These are phyloP conservation scores for Aegle marmelos DNA, from an alignment of 345 rosid genomes.

Conservation along the genomic window DNA sequence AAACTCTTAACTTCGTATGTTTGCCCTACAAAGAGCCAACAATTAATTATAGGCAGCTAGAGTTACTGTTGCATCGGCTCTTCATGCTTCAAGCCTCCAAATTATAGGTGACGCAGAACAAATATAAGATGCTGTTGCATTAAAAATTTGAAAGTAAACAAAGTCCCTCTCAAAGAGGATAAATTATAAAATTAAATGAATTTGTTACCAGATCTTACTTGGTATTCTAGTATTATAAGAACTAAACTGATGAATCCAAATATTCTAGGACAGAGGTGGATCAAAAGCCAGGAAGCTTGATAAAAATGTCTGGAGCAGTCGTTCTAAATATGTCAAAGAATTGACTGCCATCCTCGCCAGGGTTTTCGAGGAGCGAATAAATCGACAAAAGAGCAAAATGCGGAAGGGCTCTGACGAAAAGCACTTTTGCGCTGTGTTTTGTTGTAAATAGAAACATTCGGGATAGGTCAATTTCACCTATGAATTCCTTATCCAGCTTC, in stretches of 20 bases:
- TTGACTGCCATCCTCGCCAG: too few relatives aligned
- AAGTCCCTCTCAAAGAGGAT: background rate
- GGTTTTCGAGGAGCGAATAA: too few relatives aligned
- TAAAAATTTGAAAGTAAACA: background rate
- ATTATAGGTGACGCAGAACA: background rate
- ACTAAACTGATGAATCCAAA: background rate
- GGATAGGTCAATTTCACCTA: too few relatives aligned
- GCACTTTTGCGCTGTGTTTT: too few relatives aligned
- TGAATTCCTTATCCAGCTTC: too few relatives aligned
- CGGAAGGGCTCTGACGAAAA: too few relatives aligned
- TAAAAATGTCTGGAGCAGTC: background rate
- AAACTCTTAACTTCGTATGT: background rate
- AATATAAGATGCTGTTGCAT: background rate
- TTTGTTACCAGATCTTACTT: background rate
- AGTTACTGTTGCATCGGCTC: conserved; percentile 47
- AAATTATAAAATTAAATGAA: background rate
- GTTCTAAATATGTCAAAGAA: background rate
- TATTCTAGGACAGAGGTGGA: background rate
- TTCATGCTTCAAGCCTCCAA: conserved; percentile 43
- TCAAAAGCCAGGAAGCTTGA: background rate
- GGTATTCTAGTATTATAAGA: background rate
- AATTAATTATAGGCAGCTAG: conserved; percentile 37
- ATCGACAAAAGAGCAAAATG: too few relatives aligned
- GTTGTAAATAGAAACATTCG: too few relatives aligned
- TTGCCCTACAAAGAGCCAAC: background rate